Conservation (phyloP, 176 grass and related monocot species). For the Ampelocalamus luodianensis region DNA sequence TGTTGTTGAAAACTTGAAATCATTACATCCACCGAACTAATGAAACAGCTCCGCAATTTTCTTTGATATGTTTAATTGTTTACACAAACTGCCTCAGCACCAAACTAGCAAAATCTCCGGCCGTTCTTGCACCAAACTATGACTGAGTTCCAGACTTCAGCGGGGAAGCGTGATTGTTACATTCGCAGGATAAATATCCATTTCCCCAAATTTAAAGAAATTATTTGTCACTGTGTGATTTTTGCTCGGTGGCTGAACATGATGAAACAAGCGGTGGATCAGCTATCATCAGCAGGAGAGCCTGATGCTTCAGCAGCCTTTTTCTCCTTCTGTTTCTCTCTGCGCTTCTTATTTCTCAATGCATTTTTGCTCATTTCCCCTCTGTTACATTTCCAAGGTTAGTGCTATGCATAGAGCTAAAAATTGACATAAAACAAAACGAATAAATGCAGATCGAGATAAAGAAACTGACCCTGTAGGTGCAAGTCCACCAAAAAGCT, state of each 20-base stretch:
- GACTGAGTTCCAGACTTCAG: not conserved
- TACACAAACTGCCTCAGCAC: not conserved
- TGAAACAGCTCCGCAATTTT: not conserved
- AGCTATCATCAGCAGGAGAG: conserved; percentile 54
- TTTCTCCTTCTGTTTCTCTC: conserved; percentile 92
- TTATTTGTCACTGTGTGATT: not conserved
- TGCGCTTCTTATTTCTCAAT: conserved; percentile 93
- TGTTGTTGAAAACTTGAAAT: not conserved
- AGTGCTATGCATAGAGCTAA: not conserved
- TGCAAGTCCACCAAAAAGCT: conserved; percentile 90
- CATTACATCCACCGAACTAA: not conserved
- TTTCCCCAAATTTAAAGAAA: not conserved
- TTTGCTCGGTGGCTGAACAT: conserved; percentile 11
- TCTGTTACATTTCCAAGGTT: conserved; percentile 37
- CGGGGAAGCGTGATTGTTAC: not conserved
- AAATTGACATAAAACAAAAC: not conserved
- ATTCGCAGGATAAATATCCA: not conserved
- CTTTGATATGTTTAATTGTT: not conserved
- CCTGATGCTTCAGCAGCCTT: conserved; percentile 67
- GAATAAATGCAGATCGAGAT: conserved; percentile 8
- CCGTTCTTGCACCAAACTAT: not conserved
- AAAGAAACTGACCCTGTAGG: conserved; percentile 71
- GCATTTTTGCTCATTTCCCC: conserved; percentile 96
- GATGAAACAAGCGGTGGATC: conserved; percentile 39
- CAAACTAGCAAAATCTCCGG: not conserved